Evolutionary conservation across 2,329 filamentous ascomycete genomes (phyloP).

Genomic region (Sphaerostilbella broomeana): DNA sequence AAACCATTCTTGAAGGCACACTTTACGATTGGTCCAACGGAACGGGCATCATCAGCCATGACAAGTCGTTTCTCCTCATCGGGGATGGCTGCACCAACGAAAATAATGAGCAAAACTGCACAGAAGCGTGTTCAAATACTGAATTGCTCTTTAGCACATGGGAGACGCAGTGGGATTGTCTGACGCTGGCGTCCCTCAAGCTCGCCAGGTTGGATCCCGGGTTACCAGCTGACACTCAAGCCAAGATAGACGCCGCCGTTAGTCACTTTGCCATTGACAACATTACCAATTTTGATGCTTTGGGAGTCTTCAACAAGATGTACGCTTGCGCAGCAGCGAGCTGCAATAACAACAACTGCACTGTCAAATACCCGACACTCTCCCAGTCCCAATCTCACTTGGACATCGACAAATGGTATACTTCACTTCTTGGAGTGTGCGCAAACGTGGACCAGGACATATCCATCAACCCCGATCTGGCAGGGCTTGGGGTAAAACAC

Average conservation of each 20-base stretch:
- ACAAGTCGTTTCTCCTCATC: neutral
- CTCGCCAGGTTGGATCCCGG: too few species aligned
- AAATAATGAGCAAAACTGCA: neutral
- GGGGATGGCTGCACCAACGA: neutral
- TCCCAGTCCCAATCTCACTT: too few species aligned
- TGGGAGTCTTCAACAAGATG: neutral
- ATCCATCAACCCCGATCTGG: constrained; percentile 5
- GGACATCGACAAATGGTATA: too few species aligned
- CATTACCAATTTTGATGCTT: neutral
- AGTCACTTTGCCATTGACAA: neutral
- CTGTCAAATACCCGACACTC: too few species aligned
- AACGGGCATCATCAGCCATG: neutral
- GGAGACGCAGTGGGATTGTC: constrained; percentile 6
- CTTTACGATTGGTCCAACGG: neutral
- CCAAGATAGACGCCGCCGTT: neutral
- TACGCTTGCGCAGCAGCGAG: neutral
- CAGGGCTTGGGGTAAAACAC: constrained; percentile 5
- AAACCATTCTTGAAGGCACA: neutral
- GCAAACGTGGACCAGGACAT: neutral
- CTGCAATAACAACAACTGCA: too few species aligned
- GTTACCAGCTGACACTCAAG: too few species aligned
- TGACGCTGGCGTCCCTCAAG: constrained; percentile 3
- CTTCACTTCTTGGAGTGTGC: too few species aligned
- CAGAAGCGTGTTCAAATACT: neutral
- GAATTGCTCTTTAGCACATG: neutral